Percentiles rank a stretch among this genome's conserved stretches.
Evolutionary conservation across 768 basidiomycete genomes (phyloP).

Genomic region (button mushroom (Agaricus bisporus)): DNA sequence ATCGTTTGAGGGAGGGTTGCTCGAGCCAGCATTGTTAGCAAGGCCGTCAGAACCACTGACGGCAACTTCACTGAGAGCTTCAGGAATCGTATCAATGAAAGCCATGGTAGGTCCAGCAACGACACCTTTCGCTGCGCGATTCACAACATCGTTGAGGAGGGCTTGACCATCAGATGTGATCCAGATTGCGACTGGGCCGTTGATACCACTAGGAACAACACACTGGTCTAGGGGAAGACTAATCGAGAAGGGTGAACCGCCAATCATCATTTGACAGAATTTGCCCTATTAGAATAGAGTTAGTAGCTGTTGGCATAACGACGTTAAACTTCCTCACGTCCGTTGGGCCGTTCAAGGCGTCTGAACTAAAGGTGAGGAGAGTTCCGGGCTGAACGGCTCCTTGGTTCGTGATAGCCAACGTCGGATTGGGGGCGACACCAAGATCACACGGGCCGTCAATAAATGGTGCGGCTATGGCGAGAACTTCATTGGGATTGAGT

Average conservation of each 20-base stretch:
- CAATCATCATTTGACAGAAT: conserved; percentile 74
- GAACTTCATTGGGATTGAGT: conserved; percentile 62
- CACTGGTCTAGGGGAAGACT: conserved; percentile 55
- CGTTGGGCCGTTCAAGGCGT: conserved; percentile 44
- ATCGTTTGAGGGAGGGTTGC: conserved; percentile 19
- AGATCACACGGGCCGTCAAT: conserved; percentile 59
- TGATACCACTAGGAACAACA: conserved; percentile 57
- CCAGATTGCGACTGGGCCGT: conserved; percentile 71
- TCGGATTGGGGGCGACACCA: conserved; percentile 54
- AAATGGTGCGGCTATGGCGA: conserved; percentile 64
- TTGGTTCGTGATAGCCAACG: conserved; percentile 58
- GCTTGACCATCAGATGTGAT: conserved; percentile 61
- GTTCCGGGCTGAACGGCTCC: conserved; percentile 53
- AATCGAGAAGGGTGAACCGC: conserved; percentile 50
- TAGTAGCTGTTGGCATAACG: neutral
- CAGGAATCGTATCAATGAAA: conserved; percentile 57
- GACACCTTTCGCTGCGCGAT: conserved; percentile 46
- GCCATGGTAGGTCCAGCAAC: conserved; percentile 68
- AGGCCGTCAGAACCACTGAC: conserved; percentile 18
- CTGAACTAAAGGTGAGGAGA: conserved; percentile 52
- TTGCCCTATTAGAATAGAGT: conserved; percentile 33
- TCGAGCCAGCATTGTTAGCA: conserved; percentile 15
- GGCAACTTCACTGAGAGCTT: conserved; percentile 44
- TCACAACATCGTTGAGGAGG: conserved; percentile 52
- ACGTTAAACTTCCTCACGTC: conserved; percentile 26